Base-by-base conservation (phyloP, 768 basidiomycete species). In the Tephrocybe sp. region DNA sequence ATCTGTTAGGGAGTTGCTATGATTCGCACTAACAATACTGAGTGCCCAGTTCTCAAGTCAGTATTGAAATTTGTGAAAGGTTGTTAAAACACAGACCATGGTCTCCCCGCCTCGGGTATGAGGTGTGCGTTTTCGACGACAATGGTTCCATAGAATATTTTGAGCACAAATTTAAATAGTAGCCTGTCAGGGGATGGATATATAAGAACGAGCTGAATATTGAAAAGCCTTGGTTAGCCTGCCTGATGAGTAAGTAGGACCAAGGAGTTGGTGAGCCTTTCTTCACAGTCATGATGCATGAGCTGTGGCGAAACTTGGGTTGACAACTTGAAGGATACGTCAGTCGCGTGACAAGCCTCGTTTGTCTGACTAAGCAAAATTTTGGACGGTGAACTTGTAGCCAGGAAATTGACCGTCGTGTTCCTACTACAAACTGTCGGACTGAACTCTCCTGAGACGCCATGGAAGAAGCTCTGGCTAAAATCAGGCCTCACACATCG, bases 121-220 rank as follows among this genome's bases (percentile, higher is more conserved):
- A 80, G 67, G 39, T 90, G 70, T 3, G 73, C 72, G 61, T 88
- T 88, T 65, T 94, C 90, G 13, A 94, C 77, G 21, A 94, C 88
- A 48, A 94, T 91, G 9, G 85, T 80, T 1, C 89, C 89, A 65
- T 94, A 94, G 69, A 94, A 94, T 54, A 93, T 88, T 63, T 89
- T 89, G 60, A 94, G 82, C 2, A 92, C 90, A 57, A 93, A 85
- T 57, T 79, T 79, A 64, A 90, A 91, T 23, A 91, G 71, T 15
- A 83, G 61, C 29, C 88, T 90, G 44, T 30, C 19, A 22, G 16
- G 16, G 22, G 13, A 51, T 40, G 25, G 27, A 5, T 19, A 39
- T n/a, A 47, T 41, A 21, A 39, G 16, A 8, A 42, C 16, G 19
- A 19, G 23, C 5, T 43, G 44, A 7, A 25, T 7, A 29, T 40